Conservation (phyloP, 768 basidiomycete genomes). For the Lentinula aciculospora region DNA sequence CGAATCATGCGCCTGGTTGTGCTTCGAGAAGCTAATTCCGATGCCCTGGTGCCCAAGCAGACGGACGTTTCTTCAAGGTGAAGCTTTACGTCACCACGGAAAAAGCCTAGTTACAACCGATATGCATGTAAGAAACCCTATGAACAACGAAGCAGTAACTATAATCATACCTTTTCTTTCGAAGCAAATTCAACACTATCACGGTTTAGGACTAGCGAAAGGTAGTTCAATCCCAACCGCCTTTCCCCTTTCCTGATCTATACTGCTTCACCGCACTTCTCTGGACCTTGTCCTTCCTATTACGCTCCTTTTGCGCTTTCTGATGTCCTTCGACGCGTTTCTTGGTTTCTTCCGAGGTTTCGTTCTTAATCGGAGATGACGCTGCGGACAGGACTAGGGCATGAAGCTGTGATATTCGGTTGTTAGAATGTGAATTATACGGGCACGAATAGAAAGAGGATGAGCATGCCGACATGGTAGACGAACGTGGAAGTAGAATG, state of each 20-base stretch:
- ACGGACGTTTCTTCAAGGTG: too few relatives aligned
- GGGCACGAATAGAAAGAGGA: background rate
- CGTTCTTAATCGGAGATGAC: conserved; percentile 39
- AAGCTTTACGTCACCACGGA: too few relatives aligned
- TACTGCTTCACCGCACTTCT: conserved; percentile 44
- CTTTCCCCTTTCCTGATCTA: conserved; percentile 11
- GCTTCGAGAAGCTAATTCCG: too few relatives aligned
- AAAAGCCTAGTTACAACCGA: too few relatives aligned
- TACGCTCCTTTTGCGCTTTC: conserved; percentile 39
- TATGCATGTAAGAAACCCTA: too few relatives aligned
- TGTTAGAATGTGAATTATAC: background rate
- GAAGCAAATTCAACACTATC: too few relatives aligned
- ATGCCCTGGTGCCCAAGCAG: too few relatives aligned
- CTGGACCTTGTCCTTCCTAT: conserved; percentile 46
- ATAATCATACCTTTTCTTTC: too few relatives aligned
- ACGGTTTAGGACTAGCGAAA: too few relatives aligned
- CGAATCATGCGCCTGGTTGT: too few relatives aligned
- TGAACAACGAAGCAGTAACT: too few relatives aligned
- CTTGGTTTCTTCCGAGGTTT: conserved; percentile 50
- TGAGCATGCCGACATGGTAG: background rate
- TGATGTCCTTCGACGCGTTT: conserved; percentile 44
- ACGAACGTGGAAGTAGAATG: too few relatives aligned
- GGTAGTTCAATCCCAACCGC: background rate
- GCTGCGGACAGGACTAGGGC: conserved; percentile 42
- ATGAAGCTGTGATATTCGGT: conserved; percentile 39